Evolutionary conservation across 768 basidiomycete species (phyloP), one percentile per base, ranked within the genome.

Genomic region (Leucocoprinus birnbaumii): DNA sequence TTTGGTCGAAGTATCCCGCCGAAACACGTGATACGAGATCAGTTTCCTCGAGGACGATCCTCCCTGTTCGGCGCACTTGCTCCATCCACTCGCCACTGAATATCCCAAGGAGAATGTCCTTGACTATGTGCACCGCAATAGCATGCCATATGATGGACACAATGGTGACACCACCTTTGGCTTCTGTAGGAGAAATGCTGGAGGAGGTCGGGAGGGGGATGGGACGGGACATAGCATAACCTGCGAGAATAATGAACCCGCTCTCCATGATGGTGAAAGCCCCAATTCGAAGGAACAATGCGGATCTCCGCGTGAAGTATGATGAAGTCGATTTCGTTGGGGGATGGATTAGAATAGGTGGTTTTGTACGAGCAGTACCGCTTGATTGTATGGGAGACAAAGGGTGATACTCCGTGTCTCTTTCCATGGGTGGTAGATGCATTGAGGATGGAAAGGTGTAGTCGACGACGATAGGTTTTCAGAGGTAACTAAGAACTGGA

Each of bases 31-130:
- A 27, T 16, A 46, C 45, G 45, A 46, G 24, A 25, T 46, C 45
- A 8, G 45, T 46, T 25, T 31, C 24, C 16, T 25, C 45, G 11
- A 26, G 26, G 10, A 46, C 25, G 16, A 46, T 25, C 13, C 27
- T 10, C 6, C 45, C 45, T 3, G 45, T 25, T 25, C n/a, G 24
- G 11, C 24, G 45, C 13, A 25, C 24, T n/a, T 46, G 45, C 24
- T 46, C 45, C 45, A 46, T 46, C 45, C 25, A 46, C 22, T 46
- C 45, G 14, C 22, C 22, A 13, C 45, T 46, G 45, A 46, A 46
- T 3, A 46, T n/a, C 1, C 14, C 13, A 25, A 46, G 24, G 13
- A 46, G 5, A 4, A 46, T 26, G 11, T 46, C 45, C 16, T 25
- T 25, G 13, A 25, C 45, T 11, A 25, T 2, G n/a, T 25, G n/a